These are phyloP conservation scores for Friedmanniomyces endolithicus DNA, from an alignment of 495 filamentous ascomycete genomes.

Conservation along the genomic window DNA sequence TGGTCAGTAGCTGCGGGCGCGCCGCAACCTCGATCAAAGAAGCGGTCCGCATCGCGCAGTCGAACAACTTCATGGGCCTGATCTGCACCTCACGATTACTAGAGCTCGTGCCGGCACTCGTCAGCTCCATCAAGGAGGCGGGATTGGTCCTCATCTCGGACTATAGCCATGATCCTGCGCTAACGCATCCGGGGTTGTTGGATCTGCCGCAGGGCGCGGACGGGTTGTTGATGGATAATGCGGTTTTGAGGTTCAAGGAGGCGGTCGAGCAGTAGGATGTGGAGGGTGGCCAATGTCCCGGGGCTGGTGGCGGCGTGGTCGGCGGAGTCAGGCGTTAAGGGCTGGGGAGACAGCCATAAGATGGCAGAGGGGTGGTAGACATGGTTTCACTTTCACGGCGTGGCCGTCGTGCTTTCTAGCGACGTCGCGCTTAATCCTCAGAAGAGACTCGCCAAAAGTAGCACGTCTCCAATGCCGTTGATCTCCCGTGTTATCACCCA, in stretches of 20 bases:
- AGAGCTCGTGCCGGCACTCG: conserved; percentile 77
- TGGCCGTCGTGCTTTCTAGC: no score
- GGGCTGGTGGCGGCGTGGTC: no score
- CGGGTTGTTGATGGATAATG: conserved; percentile 71
- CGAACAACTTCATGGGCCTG: conserved; percentile 96
- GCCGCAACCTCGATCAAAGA: conserved; percentile 81
- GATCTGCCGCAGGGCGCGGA: conserved; percentile 58
- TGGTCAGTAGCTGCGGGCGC: conserved; percentile 51
- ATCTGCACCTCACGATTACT: conserved; percentile 76
- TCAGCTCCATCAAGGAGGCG: conserved; percentile 85
- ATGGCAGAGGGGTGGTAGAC: no score
- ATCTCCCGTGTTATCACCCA: no score
- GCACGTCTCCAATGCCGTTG: no score
- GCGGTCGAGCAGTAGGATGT: conserved; percentile 69
- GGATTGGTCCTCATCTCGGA: conserved; percentile 90
- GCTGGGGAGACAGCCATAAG: no score
- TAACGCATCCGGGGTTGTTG: conserved; percentile 32
- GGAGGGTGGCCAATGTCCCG: no score
- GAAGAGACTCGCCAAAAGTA: no score
- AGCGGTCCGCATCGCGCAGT: conserved; percentile 80
- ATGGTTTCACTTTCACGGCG: no score
- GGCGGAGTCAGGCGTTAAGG: no score
- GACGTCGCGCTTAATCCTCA: no score
- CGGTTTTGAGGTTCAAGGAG: conserved; percentile 83
- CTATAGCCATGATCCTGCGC: conserved; percentile 42